These are phyloP conservation scores for Pelargonium myrrhifolium DNA, from an alignment of 441 rosid genomes.

Conservation along the genomic window DNA sequence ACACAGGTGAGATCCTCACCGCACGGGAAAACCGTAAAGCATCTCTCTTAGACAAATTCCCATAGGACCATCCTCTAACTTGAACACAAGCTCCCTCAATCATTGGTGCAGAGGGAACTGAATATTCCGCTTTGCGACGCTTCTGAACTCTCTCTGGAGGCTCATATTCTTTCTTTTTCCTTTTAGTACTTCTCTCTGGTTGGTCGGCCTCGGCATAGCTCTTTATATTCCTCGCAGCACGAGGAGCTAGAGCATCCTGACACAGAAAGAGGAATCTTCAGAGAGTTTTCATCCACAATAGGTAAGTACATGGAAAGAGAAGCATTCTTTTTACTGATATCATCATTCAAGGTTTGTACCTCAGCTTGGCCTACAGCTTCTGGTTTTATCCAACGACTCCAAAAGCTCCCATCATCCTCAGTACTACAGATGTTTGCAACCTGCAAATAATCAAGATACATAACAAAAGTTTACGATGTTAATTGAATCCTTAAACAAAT, in stretches of 20 bases:
- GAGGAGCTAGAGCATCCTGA: conserved; percentile 90
- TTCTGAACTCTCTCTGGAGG: conserved; percentile 57
- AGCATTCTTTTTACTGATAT: conserved; percentile 1
- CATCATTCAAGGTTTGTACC: conserved; percentile 37
- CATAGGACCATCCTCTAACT: conserved; percentile 96
- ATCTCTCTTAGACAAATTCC: conserved; percentile 94
- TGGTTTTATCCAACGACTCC: conserved; percentile 99
- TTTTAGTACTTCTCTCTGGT: conserved; percentile 59
- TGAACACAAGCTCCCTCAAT: conserved; percentile 90
- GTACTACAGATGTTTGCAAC: conserved; percentile 87
- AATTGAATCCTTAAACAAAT: background rate
- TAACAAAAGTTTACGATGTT: background rate
- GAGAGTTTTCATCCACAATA: background rate
- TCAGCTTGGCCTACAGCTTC: conserved; percentile 82
- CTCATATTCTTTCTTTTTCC: conserved; percentile 80
- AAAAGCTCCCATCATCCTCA: conserved; percentile 95
- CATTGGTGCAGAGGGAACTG: conserved; percentile 55
- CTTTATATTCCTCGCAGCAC: conserved; percentile 87
- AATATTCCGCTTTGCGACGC: conserved; percentile 75
- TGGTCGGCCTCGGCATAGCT: conserved; percentile 82
- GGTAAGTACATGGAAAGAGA: background rate
- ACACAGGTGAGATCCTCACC: conserved; percentile 35
- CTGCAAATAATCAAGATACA: conserved; percentile 28
- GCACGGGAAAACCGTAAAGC: conserved; percentile 92
- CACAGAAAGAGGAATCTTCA: background rate